A percentile compares a stretch with the other conserved stretches of the same genome.
phyloP scores from a whole-genome alignment of 2,329 filamentous ascomycete species.

The Neopestalotiopsis rosae region DNA sequence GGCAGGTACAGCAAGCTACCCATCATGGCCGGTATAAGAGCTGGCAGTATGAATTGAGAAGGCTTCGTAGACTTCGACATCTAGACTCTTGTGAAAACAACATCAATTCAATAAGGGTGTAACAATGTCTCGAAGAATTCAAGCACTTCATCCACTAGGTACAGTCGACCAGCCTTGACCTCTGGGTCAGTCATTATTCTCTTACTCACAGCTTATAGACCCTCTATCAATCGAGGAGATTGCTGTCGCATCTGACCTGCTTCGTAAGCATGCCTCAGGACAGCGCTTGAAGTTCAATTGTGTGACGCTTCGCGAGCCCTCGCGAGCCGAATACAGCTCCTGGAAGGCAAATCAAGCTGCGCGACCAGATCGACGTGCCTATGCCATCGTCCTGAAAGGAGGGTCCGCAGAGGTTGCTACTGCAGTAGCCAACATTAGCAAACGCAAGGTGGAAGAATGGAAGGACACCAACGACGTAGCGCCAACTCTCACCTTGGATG shows the following conservation, averaged over 20 bases:
- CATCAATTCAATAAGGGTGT: neutral
- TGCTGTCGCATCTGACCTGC: conserved; percentile 51
- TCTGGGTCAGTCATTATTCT: neutral
- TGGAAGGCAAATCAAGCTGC: conserved; percentile 57
- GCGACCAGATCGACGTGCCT: conserved; percentile 55
- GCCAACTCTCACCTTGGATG: conserved; percentile 74
- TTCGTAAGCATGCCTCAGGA: conserved; percentile 44
- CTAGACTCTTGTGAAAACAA: neutral
- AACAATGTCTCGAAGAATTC: conserved; percentile 12
- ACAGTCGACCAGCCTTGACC: neutral
- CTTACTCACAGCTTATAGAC: conserved; percentile 42
- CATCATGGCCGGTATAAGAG: neutral
- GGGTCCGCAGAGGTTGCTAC: conserved; percentile 48
- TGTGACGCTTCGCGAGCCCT: conserved; percentile 69
- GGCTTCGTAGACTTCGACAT: neutral
- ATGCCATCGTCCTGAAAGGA: conserved; percentile 52
- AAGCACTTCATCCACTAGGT: conserved; percentile 44
- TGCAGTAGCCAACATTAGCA: conserved; percentile 55
- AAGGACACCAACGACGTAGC: conserved; percentile 54
- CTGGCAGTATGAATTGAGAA: neutral
- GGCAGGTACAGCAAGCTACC: neutral
- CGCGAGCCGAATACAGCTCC: conserved; percentile 67
- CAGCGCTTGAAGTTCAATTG: conserved; percentile 58
- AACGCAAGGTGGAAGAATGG: conserved; percentile 45
- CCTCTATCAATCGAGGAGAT: conserved; percentile 62